Evolutionary conservation across 306 rosid species (phyloP).

Genomic region (Vicia villosa): DNA sequence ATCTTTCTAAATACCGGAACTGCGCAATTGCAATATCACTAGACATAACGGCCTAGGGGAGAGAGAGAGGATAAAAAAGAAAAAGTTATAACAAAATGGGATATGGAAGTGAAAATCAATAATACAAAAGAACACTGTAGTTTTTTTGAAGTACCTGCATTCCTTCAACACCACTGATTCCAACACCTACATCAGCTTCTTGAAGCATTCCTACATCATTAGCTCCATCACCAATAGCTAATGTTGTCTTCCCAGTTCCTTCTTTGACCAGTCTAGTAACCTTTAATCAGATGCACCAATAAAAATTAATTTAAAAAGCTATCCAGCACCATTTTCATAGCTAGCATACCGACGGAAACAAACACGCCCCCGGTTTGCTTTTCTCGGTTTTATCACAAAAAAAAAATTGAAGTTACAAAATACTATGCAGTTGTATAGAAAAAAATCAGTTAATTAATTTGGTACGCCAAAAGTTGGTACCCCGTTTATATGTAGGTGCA

Average conservation of each 20-base stretch:
- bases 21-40: conserved; percentile 94
- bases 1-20: conserved; percentile 76
- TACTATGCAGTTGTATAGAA: too few species aligned
- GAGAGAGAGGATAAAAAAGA: background rate
- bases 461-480: too few species aligned
- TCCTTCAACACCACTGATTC: conserved; percentile 94
- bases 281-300: conserved; percentile 38
- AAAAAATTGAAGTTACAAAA: too few species aligned
- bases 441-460: too few species aligned
- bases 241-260: conserved; percentile 86
- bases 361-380: too few species aligned
- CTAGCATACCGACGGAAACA: too few species aligned
- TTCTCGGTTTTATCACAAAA: too few species aligned
- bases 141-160: conserved; percentile 69
- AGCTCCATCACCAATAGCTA: conserved; percentile 93
- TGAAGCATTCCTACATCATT: conserved; percentile 98
- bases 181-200: conserved; percentile 92
- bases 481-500: too few species aligned
- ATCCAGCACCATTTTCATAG: background rate
- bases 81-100: background rate
- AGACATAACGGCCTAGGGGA: conserved; percentile 90
- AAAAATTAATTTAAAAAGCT: background rate
- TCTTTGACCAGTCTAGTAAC: conserved; percentile 87
- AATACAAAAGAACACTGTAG: background rate
- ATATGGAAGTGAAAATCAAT: conserved; percentile 23